These are phyloP conservation scores for Corylus americana DNA, from an alignment of 306 rosid genomes.

Conservation along the genomic window DNA sequence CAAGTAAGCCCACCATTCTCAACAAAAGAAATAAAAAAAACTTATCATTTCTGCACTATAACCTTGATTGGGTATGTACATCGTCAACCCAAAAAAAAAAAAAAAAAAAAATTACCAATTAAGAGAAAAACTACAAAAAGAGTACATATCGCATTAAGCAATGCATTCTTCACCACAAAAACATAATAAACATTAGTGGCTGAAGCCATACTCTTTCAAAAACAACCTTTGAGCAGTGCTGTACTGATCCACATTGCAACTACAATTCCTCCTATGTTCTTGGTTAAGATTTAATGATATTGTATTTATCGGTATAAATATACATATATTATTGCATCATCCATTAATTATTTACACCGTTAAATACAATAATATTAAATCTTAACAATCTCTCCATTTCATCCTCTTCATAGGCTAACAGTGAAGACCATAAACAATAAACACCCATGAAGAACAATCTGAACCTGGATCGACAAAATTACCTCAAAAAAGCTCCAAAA, in stretches of 20 bases:
- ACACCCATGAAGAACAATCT: slow-evolving; percentile 20
- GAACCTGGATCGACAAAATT: slow-evolving; percentile 10
- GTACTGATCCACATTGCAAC: slow-evolving; percentile 40
- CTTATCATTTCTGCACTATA: background rate
- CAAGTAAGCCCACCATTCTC: background rate
- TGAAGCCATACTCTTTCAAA: slow-evolving; percentile 24
- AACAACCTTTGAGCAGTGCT: background rate
- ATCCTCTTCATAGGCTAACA: slow-evolving; percentile 3
- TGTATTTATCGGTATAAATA: no score
- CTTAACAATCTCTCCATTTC: no score
- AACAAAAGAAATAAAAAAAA: background rate
- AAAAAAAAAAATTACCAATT: background rate
- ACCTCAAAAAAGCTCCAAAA: slow-evolving; percentile 4
- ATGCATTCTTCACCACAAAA: slow-evolving; percentile 15
- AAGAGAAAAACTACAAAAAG: background rate
- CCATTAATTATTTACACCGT: no score
- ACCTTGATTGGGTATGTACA: slow-evolving; percentile 21
- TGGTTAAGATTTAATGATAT: no score
- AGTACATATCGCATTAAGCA: slow-evolving; percentile 14
- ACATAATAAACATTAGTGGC: background rate
- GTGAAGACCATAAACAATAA: background rate
- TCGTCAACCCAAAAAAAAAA: slow-evolving; percentile 13
- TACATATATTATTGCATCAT: no score
- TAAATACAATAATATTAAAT: no score
- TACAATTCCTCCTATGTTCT: background rate